Percentiles rank a stretch among this genome's conserved stretches.
Conservation (phyloP, 2,329 filamentous ascomycete genomes). For the Neofusicoccum cordaticola region DNA sequence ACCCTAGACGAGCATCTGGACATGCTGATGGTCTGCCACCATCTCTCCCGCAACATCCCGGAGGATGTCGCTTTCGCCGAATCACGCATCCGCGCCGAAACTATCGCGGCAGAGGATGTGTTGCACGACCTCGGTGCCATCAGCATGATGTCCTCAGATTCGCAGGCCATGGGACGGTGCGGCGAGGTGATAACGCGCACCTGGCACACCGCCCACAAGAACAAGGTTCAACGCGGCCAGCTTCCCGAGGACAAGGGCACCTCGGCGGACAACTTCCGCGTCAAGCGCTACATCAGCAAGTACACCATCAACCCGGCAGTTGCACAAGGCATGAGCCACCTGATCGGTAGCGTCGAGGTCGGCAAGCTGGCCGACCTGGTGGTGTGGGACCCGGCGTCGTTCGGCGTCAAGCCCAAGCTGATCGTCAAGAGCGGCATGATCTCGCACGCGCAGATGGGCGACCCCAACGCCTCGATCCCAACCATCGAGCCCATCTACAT, state of each 20-base stretch:
- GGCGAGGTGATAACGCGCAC: constrained; percentile 90
- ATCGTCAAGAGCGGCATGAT: constrained; percentile 90
- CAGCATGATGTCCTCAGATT: constrained; percentile 95
- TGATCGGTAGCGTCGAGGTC: constrained; percentile 82
- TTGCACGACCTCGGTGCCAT: constrained; percentile 93
- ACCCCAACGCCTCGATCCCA: constrained; percentile 63
- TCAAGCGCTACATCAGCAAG: constrained; percentile 90
- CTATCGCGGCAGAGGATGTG: constrained; percentile 94
- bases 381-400: constrained; percentile 79
- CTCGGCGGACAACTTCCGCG: constrained; percentile 83
- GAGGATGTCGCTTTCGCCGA: constrained; percentile 96
- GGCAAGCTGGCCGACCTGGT: constrained; percentile 89
- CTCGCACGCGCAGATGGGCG: constrained; percentile 72
- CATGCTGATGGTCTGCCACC: constrained; percentile 98
- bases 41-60: constrained; percentile 85
- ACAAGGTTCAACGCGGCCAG: constrained; percentile 77
- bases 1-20: constrained; percentile 95
- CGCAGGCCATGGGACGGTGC: constrained; percentile 93
- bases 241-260: constrained; percentile 76
- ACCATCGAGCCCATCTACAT: constrained; percentile 82
- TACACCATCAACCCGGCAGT: constrained; percentile 95
- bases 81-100: constrained; percentile 89
- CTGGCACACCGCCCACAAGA: constrained; percentile 98
- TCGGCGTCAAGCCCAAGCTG: constrained; percentile 78
- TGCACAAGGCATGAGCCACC: constrained; percentile 82